These are phyloP conservation scores for Tripidium arundinaceum DNA, from an alignment of 202 grass and related monocot species.

Conservation along the genomic window DNA sequence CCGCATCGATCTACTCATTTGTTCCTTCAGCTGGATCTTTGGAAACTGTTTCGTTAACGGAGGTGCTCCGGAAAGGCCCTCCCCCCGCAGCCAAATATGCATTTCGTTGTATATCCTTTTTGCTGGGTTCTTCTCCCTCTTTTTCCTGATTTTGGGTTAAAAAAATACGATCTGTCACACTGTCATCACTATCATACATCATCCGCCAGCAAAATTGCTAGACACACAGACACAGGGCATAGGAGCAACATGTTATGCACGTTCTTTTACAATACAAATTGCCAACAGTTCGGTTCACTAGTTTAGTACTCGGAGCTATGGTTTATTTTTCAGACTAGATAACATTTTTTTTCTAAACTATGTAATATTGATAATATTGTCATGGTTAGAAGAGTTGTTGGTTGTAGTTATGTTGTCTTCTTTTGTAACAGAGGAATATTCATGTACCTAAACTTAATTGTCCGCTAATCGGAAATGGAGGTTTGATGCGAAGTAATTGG, in stretches of 20 bases:
- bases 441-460: background rate
- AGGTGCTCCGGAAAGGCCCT: background rate
- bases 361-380: background rate
- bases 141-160: background rate
- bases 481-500: background rate
- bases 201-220: background rate
- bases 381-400: background rate
- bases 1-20: background rate
- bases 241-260: background rate
- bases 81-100: conserved; percentile 11
- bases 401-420: background rate
- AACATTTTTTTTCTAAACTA: background rate
- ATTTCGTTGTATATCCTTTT: background rate
- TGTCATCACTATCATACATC: background rate
- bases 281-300: background rate
- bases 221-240: conserved; percentile 2
- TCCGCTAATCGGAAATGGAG: background rate
- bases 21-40: conserved; percentile 14
- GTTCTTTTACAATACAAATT: background rate
- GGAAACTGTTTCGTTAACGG: background rate
- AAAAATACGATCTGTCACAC: conserved; percentile 22
- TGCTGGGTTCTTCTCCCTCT: background rate
- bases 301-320: background rate
- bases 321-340: background rate
- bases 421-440: background rate